Evolutionary conservation across 73 alveolate species (phyloP).

Genomic region (Paramecium biaurelia): DNA sequence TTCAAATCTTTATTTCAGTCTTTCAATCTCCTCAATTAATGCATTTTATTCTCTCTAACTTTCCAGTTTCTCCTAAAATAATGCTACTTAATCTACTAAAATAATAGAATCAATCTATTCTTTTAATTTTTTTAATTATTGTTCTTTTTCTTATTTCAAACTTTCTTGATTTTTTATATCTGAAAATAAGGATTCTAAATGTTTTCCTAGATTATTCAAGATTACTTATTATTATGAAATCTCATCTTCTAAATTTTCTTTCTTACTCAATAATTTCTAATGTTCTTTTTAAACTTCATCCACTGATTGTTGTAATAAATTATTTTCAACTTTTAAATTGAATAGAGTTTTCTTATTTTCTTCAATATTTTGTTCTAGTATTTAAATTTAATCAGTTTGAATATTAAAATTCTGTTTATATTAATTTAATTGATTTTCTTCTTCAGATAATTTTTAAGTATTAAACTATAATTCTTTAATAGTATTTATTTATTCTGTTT

Average conservation of each 20-base stretch:
- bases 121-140: background rate
- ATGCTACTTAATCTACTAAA: background rate
- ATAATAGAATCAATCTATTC: background rate
- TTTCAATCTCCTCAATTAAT: background rate
- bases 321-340: background rate
- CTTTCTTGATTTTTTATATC: background rate
- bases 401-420: background rate
- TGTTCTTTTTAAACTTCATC: background rate
- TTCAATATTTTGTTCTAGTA: background rate
- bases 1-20: background rate
- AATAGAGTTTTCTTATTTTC: background rate
- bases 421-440: background rate
- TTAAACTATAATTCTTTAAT: background rate
- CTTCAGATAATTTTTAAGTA: background rate
- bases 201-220: background rate
- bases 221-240: background rate
- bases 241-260: background rate
- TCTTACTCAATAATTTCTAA: background rate
- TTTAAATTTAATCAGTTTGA: background rate
- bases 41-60: background rate
- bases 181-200: background rate
- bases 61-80: background rate
- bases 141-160: background rate
- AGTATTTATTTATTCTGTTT: background rate
- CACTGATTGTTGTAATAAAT: background rate